phyloP scores from a whole-genome alignment of 352 stramenopile genomes.

The Globisporangium carolinianum region DNA sequence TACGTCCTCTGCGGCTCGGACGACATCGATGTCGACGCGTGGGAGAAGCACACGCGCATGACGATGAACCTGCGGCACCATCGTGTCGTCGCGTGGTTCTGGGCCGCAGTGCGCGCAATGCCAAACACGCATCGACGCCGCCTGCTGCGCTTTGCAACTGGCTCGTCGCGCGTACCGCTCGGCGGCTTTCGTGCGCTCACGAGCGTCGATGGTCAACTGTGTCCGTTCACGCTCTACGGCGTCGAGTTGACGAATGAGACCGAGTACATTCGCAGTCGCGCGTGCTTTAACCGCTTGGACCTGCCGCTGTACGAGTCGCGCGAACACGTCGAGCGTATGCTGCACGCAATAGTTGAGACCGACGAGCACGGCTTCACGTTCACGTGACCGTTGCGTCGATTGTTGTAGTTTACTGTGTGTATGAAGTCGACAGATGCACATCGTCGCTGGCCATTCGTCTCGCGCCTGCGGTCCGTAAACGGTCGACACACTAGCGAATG shows the following conservation, averaged over 20 bases:
- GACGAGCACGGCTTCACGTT: neutral
- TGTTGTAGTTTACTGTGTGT: too few relatives aligned
- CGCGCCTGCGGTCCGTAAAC: too few relatives aligned
- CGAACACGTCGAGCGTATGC: neutral
- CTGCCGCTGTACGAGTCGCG: constrained; percentile 52
- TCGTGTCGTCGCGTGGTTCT: constrained; percentile 31
- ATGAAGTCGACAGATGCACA: too few relatives aligned
- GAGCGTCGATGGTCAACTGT: constrained; percentile 71
- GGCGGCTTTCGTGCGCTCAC: constrained; percentile 63
- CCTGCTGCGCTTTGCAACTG: constrained; percentile 75
- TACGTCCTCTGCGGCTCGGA: too few relatives aligned
- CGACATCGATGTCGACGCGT: too few relatives aligned
- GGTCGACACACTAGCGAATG: too few relatives aligned
- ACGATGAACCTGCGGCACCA: too few relatives aligned
- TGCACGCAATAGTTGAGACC: neutral
- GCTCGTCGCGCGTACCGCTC: constrained; percentile 71
- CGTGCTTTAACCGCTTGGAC: constrained; percentile 64
- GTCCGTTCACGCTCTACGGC: constrained; percentile 30
- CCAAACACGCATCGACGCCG: constrained; percentile 60
- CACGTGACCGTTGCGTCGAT: too few relatives aligned
- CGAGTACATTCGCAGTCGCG: constrained; percentile 17
- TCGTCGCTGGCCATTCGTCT: too few relatives aligned
- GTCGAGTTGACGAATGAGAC: neutral
- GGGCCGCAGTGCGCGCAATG: constrained; percentile 86
- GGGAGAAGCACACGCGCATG: too few relatives aligned